Base-by-base conservation (phyloP, 257 asterid species). In the Lantana camara region DNA sequence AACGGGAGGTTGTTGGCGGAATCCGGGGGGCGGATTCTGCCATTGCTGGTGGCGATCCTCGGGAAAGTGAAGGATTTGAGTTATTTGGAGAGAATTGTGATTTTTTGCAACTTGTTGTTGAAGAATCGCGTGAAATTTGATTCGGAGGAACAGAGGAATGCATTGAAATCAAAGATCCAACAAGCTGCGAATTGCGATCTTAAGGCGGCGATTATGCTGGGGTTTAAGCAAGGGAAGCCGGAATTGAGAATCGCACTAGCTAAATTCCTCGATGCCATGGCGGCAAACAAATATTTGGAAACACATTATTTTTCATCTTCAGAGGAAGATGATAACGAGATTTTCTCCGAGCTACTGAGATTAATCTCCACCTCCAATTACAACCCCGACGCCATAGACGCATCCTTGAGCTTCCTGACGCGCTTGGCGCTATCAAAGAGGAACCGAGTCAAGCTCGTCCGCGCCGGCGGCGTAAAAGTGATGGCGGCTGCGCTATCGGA, bases 271-370 rank as follows among this genome's bases (percentile, higher is more conserved):
- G 85, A 83, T 27, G 60, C 75, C 14, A 30, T 50, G 11, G 66
- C 84, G 0, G 12, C 67, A 16, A 54, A 69, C 48, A 15, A 56
- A 4, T 48, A 52, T 38, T 3, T 67, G 1, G 86, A 79, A 4
- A 24, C 67, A 4, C 63, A 48, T 34, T 70, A 67, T 2, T 27
- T 7, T 12, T 35, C 71, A n/a, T 44, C 81, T 12, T 34, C 76
- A 3, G 88, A 83, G 2, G 88, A 83, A 54, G 83, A 78, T 17
- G 77, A n/a, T n/a, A n/a, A 71, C 4, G 88, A 78, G n/a, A 70
- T 82, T 2, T 79, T 70, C 37, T 35, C 68, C 7, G 84, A 73
- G 63, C 50, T 90, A 15, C 38, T 85, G 11, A 69, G 80, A 54
- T 65, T 85, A 57, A 69, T 80, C 2, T 46, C 23, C 21, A 50